Base-by-base conservation (phyloP, 179 eudicot genomes). In the Beta corolliflora region DNA sequence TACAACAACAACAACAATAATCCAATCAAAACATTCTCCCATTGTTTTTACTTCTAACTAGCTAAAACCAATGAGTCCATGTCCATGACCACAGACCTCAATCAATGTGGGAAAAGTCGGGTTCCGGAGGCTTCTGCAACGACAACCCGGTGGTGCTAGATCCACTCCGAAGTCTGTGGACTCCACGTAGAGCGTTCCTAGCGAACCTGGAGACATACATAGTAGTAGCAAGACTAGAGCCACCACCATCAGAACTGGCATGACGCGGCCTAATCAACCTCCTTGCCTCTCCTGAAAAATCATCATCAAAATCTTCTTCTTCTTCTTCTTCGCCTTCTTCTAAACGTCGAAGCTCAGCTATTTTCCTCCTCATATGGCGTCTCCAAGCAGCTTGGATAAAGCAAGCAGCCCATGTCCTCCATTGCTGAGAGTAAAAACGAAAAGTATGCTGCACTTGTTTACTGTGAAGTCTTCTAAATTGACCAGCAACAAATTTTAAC, bases 301-400 rank as follows among this genome's bases (percentile, higher is more conserved):
- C 73, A 7, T 61, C 80, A 2, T 76, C 89, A 3, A 81, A 83
- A 0, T 73, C 78, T 0, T 80, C 88, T 21, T 86, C 29, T 25
- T 25, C 29, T 25, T 25, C 41, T 36, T 36, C 41, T 36, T 85
- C 89, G 3, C 76, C 82, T 50, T 91, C 91, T 45, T 86, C 88
- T 45, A 41, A 73, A 13, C 81, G 78, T 10, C 81, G 84, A 31
- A 82, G 78, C 80, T 92, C 97, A 6, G 87, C 88, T 0, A 85
- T 18, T 63, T 88, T 91, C 74, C 94, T 84, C 72, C 90, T 84
- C 41, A 88, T 83, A 53, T 86, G 85, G 46, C 93, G 76, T 2
- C 94, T 83, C 97, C 97, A 92, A 2, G 97, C 97, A 9, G 97
- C 94, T 75, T 92, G 97, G 9, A 92, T 92, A 66, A 89, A 92